Base-by-base conservation (phyloP, 2,329 filamentous ascomycete species). In the Xylariaceae sp. region DNA sequence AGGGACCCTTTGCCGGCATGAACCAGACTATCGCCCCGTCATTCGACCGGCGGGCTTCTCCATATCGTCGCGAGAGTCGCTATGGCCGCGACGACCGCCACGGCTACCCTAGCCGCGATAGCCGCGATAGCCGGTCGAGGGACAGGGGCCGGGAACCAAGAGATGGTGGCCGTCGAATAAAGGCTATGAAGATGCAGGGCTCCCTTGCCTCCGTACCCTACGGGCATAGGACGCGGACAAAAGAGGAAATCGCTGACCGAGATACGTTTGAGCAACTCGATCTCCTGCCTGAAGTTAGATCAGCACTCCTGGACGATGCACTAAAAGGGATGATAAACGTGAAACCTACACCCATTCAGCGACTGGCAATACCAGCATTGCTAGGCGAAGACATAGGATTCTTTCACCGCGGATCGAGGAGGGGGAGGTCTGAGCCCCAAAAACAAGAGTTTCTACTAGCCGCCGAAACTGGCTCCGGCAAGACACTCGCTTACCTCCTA, bases 381-480 rank as follows among this genome's bases (percentile, higher is more conserved):
- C 74, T 96, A 46, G 82, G 84, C 11, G 76, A 84, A 64, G 68
- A 76, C 27, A 67, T 71, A 26, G 72, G 72, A 19, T 19, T 19
- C 19, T 19, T 19, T 4, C 71, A 69, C 51, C 70, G 46, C 34
- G 55, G 63, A 46, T 60, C 55, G 58, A 65, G 67, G 63, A 65
- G 66, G 7, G 47, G 35, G 55, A 70, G 67, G 41, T 61, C 65
- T 39, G 61, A 58, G 4, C 53, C 68, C 2, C 66, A 64, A 53
- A 78, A 67, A 61, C 72, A 73, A 56, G 80, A 76, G 73, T 96
- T 89, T 67, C 78, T 99, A 9, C 78, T 99, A 48, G 94, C 94
- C 3, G 94, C 94, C 8, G 94, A 99, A 76, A 99, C 94, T 0
- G 94, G 94, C 9, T 97, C 94, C 0, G 94, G 94, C 57, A 99